Evolutionary conservation across 108 stramenopile species (phyloP).

Genomic region (Nitzschia sp.): DNA sequence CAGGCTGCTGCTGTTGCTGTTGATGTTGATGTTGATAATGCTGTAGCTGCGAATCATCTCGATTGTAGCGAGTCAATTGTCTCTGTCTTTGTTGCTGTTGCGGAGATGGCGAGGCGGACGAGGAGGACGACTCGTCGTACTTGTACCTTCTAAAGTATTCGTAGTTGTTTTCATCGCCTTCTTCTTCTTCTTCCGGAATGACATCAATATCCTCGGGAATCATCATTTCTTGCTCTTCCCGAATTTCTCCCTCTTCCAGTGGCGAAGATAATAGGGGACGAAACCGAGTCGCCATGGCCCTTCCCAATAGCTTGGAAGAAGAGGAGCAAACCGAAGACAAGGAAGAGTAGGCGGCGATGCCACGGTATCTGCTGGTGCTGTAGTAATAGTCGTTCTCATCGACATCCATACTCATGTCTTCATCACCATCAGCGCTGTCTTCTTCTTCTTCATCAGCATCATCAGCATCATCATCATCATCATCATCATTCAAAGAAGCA

Average conservation of each 20-base stretch:
- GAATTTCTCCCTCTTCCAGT: slow-evolving; percentile 3
- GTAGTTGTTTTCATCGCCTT: not conserved
- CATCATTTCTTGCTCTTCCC: too few relatives aligned
- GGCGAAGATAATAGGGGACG: not conserved
- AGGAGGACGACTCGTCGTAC: not conserved
- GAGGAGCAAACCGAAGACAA: not conserved
- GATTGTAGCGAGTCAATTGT: not conserved
- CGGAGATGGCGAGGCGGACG: too few relatives aligned
- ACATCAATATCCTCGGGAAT: slow-evolving; percentile 6
- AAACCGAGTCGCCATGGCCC: slow-evolving; percentile 7
- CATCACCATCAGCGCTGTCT: not conserved
- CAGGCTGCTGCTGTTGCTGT: not conserved
- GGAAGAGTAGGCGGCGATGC: not conserved
- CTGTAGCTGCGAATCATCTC: too few relatives aligned
- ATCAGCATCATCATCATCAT: not conserved
- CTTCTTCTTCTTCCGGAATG: slow-evolving; percentile 1
- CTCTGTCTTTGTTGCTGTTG: not conserved
- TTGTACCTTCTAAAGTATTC: too few relatives aligned
- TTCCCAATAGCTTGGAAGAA: not conserved
- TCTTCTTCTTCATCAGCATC: not conserved
- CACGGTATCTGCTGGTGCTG: too few relatives aligned
- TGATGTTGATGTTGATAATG: not conserved
- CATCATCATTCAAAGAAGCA: too few relatives aligned
- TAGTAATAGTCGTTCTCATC: too few relatives aligned
- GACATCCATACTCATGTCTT: too few relatives aligned